Base-by-base conservation (phyloP, 257 asterid genomes). In the Scutellaria galericulata region DNA sequence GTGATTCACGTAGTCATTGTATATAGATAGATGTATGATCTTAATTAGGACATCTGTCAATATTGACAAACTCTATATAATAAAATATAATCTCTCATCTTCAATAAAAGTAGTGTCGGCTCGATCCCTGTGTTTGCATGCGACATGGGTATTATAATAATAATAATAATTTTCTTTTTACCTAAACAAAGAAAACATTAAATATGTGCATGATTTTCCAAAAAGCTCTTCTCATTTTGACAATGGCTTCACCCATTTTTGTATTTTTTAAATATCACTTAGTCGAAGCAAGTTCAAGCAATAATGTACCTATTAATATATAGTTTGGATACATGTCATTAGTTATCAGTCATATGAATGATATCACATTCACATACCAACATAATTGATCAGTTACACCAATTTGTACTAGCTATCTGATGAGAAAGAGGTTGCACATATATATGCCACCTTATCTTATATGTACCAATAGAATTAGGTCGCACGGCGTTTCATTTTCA, bases 41-140 rank as follows among this genome's bases (percentile, higher is more conserved):
- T 48, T 31, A 31, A 31, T 3, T 1, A 6, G 10, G 61, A 72
- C 76, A 72, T 35, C 48, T 71, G 76, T 70, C 57, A 7, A 48
- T 42, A 57, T 58, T 41, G 46, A 5, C 47, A 57, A 37, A 35
- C 39, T 27, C 1, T 71, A 24, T 24, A 24, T 24, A 24, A 24
- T 24, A 24, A 1, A 35, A 35, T 18, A 60, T 71, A 71, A 64
- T 73, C 44, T 7, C 71, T 18, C 27, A 65, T 5, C 54, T 13
- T 31, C 7, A 9, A 46, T 6, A n/a, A 55, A 6, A 70, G 12
- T 70, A 9, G 37, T 45, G 75, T 58, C 75, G 67, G 67, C 27
- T 24, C 18, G 18, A 18, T 0, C 18, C 27, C 1, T 24, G 41
- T 61, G 10, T 64, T 7, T 60, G 24, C 18, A 22, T 35, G 55